Conservation (phyloP, 768 basidiomycete genomes). For the Termitomyces sp. region DNA sequence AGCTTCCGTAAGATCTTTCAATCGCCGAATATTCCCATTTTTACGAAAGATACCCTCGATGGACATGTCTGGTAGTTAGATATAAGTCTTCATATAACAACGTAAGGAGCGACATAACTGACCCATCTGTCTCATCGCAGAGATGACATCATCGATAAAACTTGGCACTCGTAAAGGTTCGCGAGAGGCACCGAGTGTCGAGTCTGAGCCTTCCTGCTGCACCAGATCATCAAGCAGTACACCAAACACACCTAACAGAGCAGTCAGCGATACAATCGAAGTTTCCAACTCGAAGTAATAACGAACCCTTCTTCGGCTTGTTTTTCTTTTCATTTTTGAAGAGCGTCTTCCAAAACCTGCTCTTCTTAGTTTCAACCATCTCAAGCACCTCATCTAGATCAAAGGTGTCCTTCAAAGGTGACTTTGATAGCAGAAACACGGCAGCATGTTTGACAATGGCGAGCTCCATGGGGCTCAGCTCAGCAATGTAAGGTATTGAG, state of each 20-base stretch:
- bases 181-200: constrained; percentile 82
- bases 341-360: constrained; percentile 91
- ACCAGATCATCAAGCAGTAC: constrained; percentile 91
- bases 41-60: constrained; percentile 98
- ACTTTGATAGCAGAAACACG: constrained; percentile 71
- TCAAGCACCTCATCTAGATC: constrained; percentile 93
- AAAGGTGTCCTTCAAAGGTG: constrained; percentile 73
- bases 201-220: constrained; percentile 94
- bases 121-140: constrained; percentile 99
- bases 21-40: constrained; percentile 92
- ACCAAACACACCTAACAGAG: constrained; percentile 77
- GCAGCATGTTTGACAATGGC: constrained; percentile 92
- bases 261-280: not conserved
- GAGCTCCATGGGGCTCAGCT: constrained; percentile 78
- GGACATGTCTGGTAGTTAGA: constrained; percentile 76
- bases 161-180: constrained; percentile 86
- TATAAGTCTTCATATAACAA: not conserved
- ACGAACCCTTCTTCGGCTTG: constrained; percentile 78
- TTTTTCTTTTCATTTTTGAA: constrained; percentile 95
- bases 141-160: constrained; percentile 97
- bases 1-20: constrained; percentile 86
- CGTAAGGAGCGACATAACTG: constrained; percentile 20
- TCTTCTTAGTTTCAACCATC: constrained; percentile 88
- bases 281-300: not conserved
- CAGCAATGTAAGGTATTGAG: constrained; percentile 78